Conservation (phyloP, 805 yeast species). For the Teunomyces lycoperdinae region DNA sequence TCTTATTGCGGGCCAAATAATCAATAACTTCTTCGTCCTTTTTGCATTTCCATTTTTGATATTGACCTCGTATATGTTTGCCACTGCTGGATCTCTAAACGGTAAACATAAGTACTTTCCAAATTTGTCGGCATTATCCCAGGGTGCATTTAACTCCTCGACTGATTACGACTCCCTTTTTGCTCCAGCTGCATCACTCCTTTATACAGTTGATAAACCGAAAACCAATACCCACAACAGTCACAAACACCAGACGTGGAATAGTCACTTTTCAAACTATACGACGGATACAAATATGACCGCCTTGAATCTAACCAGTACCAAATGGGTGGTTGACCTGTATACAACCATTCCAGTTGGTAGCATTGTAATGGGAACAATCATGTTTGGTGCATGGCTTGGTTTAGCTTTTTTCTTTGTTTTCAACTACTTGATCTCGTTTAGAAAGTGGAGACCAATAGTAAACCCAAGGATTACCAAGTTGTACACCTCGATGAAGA, state of each 20-base stretch:
- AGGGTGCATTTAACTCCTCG: slow-evolving; percentile 22
- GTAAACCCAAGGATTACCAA: slow-evolving; percentile 21
- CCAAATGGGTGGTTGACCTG: not conserved
- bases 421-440: slow-evolving; percentile 24
- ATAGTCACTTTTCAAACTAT: not conserved
- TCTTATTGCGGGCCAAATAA: slow-evolving; percentile 30
- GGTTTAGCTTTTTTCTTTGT: slow-evolving; percentile 18
- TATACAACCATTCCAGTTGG: slow-evolving; percentile 4
- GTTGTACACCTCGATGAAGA: slow-evolving; percentile 47
- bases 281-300: not conserved
- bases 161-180: slow-evolving; percentile 23
- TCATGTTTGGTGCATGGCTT: slow-evolving; percentile 27
- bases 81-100: slow-evolving; percentile 16
- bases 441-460: slow-evolving; percentile 15
- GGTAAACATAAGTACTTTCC: slow-evolving; percentile 11
- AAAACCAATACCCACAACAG: not conserved
- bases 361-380: slow-evolving; percentile 27
- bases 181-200: slow-evolving; percentile 9
- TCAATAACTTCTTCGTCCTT: slow-evolving; percentile 29
- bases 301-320: not conserved
- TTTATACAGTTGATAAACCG: not conserved
- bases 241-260: not conserved
- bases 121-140: slow-evolving; percentile 11
- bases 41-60: slow-evolving; percentile 46
- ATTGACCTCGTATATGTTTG: slow-evolving; percentile 33